Base-by-base conservation (phyloP, 2,329 filamentous ascomycete genomes). In the Fusarium mangiferae region DNA sequence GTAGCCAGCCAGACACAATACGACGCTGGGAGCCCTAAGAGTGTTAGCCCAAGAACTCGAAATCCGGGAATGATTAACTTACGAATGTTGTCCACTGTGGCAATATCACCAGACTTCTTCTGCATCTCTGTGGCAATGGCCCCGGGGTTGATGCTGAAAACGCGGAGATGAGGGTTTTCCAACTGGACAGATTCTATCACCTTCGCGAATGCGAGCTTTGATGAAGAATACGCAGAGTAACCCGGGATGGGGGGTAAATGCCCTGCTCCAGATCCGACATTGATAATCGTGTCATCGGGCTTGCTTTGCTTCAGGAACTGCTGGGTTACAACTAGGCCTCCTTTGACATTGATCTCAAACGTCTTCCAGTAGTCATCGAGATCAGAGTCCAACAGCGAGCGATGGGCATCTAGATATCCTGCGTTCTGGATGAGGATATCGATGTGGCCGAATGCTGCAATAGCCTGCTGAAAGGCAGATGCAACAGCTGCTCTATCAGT, bases 111-210 rank as follows among this genome's bases (percentile, higher is more conserved):
- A 3, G 52, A 41, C 35, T 64, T 64, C 2, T 33, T 33, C 26
- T 64, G 61, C 61, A 64, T 64, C 10, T 60, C 61, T 4, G 61
- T 64, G 22, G 45, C 56, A 30, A 64, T 46, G 24, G 61, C 61
- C 11, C 61, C 61, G 1, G 61, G 61, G 20, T 64, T 45, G n/a
- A 64, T 64, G 26, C 20, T 64, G 30, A 64, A 64, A 20, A 41
- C 35, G 17, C 56, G 56, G 5, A 64, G 36, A 33, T 44, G 9
- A 4, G 56, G 61, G 24, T 62, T 33, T 6, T 64, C 56, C 4
- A 49, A 20, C 39, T 64, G 61, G 5, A 62, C 36, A 3, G 24
- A 62, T 30, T 64, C 61, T 6, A 51, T 49, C 2, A 64, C 49
- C 44, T 62, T 64, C 6, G 61, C 61, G 13, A 62, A 64, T 9